phyloP scores from a whole-genome alignment of 805 yeast species.

The Wickerhamomyces queroliae region DNA sequence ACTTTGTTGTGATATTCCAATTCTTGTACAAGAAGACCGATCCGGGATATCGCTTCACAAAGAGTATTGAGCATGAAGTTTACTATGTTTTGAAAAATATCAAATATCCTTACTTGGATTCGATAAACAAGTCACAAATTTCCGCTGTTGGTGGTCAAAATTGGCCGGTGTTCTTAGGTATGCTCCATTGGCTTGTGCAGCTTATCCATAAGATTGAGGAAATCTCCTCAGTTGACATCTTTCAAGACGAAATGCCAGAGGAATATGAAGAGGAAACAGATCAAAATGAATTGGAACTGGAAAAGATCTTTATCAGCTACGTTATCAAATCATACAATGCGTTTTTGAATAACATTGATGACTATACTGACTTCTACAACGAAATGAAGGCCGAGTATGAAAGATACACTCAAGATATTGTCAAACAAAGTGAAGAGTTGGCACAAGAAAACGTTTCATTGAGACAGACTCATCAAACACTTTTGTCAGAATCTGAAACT shows the following conservation, averaged over 20 bases:
- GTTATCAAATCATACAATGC: slow-evolving; percentile 61
- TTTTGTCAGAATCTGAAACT: slow-evolving; percentile 38
- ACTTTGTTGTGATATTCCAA: slow-evolving; percentile 71
- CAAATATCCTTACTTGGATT: slow-evolving; percentile 75
- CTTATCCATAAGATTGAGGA: slow-evolving; percentile 40
- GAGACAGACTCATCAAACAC: slow-evolving; percentile 31
- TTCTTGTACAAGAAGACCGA: slow-evolving; percentile 75
- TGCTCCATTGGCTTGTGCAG: slow-evolving; percentile 77
- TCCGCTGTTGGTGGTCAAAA: slow-evolving; percentile 88
- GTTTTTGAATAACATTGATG: slow-evolving; percentile 60
- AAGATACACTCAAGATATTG: slow-evolving; percentile 42
- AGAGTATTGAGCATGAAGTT: slow-evolving; percentile 71
- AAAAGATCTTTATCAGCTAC: slow-evolving; percentile 49
- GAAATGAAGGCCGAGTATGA: slow-evolving; percentile 56
- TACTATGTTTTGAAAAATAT: slow-evolving; percentile 57
- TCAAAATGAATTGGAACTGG: slow-evolving; percentile 30
- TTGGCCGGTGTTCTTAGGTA: slow-evolving; percentile 81
- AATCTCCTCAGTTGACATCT: slow-evolving; percentile 9
- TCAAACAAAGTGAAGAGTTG: slow-evolving; percentile 37
- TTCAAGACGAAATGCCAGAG: slow-evolving; percentile 21
- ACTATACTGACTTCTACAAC: slow-evolving; percentile 45
- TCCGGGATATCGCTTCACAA: slow-evolving; percentile 67
- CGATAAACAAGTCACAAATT: slow-evolving; percentile 78
- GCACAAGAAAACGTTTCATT: slow-evolving; percentile 35
- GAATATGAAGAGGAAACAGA: slow-evolving; percentile 24